A percentile compares a stretch with the other conserved stretches of the same genome.
Evolutionary conservation across 208 protist genomes (phyloP).

Genomic region (Trichomonas vaginalis): DNA sequence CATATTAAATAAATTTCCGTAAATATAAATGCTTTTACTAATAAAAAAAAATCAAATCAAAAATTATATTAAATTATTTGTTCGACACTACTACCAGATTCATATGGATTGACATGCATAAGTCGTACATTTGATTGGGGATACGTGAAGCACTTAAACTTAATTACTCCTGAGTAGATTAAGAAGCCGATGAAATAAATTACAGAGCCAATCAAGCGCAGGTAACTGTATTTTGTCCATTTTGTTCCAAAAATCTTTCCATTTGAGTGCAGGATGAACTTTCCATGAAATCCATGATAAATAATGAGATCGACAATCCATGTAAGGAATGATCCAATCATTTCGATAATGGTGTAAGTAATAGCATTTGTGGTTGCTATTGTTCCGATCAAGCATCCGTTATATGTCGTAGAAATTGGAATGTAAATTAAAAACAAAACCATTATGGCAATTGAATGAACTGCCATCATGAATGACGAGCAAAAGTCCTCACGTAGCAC

Average conservation of each 20-base stretch:
- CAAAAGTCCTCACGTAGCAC: neutral
- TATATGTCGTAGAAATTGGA: neutral
- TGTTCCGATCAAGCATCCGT: neutral
- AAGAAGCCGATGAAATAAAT: neutral
- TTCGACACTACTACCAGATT: no score
- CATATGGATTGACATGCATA: no score
- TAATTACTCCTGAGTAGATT: neutral
- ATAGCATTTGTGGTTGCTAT: neutral
- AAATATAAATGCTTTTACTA: no score
- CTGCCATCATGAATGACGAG: neutral
- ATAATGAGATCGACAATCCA: neutral
- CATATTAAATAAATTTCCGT: no score
- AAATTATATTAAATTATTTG: no score
- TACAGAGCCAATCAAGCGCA: neutral
- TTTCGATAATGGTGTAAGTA: neutral
- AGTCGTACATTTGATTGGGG: neutral
- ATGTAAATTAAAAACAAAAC: neutral
- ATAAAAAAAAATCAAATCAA: no score
- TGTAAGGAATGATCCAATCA: neutral
- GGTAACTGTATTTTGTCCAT: neutral
- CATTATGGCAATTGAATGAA: neutral
- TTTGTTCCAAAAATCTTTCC: neutral
- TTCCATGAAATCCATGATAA: neutral
- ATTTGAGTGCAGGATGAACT: neutral
- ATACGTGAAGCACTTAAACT: neutral